phyloP scores from a whole-genome alignment of 768 basidiomycete species.

The Nidularia pulvinata region DNA sequence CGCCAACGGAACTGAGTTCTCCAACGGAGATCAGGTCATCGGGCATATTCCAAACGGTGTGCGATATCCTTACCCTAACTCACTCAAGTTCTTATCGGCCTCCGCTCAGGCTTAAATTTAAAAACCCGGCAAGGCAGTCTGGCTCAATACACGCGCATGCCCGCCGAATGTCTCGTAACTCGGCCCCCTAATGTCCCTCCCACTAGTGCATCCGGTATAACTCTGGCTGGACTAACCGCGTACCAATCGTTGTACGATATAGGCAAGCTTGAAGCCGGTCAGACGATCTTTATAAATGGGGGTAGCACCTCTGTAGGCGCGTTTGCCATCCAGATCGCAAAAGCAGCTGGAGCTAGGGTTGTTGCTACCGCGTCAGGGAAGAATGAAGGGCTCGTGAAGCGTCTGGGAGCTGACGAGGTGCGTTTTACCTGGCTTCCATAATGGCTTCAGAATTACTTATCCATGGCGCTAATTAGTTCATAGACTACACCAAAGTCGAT shows the following conservation, averaged over 20 bases:
- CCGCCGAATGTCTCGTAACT: constrained; percentile 31
- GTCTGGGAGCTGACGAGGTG: constrained; percentile 68
- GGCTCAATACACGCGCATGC: constrained; percentile 53
- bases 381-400: constrained; percentile 58
- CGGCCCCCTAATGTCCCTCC: constrained; percentile 52
- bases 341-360: constrained; percentile 59
- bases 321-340: constrained; percentile 76
- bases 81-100: neutral
- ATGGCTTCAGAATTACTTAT: no score
- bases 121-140: constrained; percentile 53
- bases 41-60: constrained; percentile 48
- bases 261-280: constrained; percentile 52
- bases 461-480: constrained; percentile 31
- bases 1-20: constrained; percentile 49
- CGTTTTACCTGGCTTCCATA: constrained; percentile 13
- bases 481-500: constrained; percentile 60
- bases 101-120: constrained; percentile 19
- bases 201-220: constrained; percentile 60
- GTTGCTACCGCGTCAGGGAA: constrained; percentile 57
- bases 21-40: constrained; percentile 62
- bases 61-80: constrained; percentile 6
- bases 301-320: constrained; percentile 69
- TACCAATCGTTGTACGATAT: constrained; percentile 50
- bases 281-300: constrained; percentile 68
- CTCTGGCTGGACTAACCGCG: constrained; percentile 59